phyloP scores from a whole-genome alignment of 306 rosid species.

The Arachis stenosperma region DNA sequence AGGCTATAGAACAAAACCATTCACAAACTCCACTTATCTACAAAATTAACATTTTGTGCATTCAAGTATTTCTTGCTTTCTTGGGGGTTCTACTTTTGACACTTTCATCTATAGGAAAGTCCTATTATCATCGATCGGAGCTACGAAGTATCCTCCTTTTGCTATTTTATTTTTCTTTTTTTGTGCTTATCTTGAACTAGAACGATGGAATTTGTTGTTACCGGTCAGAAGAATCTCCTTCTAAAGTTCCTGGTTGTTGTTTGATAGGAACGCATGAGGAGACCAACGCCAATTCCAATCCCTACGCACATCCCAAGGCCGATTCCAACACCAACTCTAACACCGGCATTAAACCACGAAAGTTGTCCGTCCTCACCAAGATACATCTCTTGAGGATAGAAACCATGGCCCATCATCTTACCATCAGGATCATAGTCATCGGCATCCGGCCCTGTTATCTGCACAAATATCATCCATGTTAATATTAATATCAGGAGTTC shows the following conservation, averaged over 20 bases:
- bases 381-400: constrained; percentile 72
- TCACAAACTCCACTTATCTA: constrained; percentile 54
- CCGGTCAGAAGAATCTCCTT: constrained; percentile 65
- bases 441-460: constrained; percentile 65
- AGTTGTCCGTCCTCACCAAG: constrained; percentile 83
- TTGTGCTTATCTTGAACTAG: constrained; percentile 22
- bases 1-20: constrained; percentile 44
- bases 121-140: constrained; percentile 15
- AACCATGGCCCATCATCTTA: constrained; percentile 59
- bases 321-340: constrained; percentile 93
- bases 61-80: constrained; percentile 8
- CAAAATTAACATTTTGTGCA: constrained; percentile 47
- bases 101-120: not conserved
- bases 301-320: constrained; percentile 96
- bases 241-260: constrained; percentile 77
- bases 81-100: not conserved
- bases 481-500: constrained; percentile 24
- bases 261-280: constrained; percentile 95
- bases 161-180: not conserved
- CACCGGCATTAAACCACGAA: constrained; percentile 92
- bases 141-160: not conserved
- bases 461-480: constrained; percentile 42
- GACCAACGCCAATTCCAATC: constrained; percentile 81
- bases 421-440: constrained; percentile 65
- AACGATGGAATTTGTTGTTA: constrained; percentile 26